Evolutionary conservation across 108 stramenopile species (phyloP).

Genomic region (Nitzschia palea): DNA sequence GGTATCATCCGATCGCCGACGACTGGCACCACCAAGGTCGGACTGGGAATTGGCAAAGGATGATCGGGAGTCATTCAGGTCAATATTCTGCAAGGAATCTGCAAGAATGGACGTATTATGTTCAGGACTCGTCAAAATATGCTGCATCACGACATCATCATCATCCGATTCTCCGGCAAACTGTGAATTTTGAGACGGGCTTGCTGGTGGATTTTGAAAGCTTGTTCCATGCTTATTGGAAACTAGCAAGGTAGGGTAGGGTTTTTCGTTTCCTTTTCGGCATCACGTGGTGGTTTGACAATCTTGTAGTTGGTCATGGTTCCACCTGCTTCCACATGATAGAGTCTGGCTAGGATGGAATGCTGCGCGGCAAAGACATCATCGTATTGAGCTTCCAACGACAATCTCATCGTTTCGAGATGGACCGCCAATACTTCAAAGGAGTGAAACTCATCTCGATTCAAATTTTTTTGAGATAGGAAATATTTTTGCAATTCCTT

Average conservation of each 20-base stretch:
- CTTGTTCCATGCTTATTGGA: constrained; percentile 4
- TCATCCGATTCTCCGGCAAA: constrained; percentile 5
- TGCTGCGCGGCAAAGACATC: constrained; percentile 28
- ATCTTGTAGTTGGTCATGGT: constrained; percentile 26
- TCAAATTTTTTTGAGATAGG: background rate
- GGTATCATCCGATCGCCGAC: background rate
- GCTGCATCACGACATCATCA: constrained; percentile 9
- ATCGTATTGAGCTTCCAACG: constrained; percentile 20
- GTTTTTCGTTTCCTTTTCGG: background rate
- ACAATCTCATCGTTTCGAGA: constrained; percentile 20
- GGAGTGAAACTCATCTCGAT: constrained; percentile 25
- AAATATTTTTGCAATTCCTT: constrained; percentile 16
- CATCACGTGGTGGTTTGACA: background rate
- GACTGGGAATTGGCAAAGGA: no score
- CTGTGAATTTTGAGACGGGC: background rate
- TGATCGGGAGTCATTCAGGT: background rate
- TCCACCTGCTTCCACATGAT: constrained; percentile 16
- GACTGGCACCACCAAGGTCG: background rate
- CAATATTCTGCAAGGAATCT: background rate
- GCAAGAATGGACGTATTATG: background rate
- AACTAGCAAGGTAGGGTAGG: background rate
- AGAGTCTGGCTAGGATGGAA: constrained; percentile 4
- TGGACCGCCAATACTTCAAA: constrained; percentile 20
- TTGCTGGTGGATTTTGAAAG: background rate
- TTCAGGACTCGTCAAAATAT: background rate